These are phyloP conservation scores for Capronia coronata DNA, from an alignment of 2,329 filamentous ascomycete species.

Conservation along the genomic window DNA sequence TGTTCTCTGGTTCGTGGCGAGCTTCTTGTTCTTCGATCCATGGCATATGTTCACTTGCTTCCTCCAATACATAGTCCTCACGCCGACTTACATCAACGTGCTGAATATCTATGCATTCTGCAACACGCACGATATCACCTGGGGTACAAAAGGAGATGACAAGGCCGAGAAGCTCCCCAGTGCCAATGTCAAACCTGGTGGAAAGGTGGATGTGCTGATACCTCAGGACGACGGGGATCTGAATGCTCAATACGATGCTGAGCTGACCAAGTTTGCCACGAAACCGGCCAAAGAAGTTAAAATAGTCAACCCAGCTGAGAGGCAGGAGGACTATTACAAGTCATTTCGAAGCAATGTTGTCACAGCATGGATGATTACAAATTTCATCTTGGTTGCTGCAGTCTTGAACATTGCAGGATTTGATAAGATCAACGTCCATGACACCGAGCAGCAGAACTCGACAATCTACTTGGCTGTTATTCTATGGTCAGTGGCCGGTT, in stretches of 20 bases:
- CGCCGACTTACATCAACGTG: slow-evolving; percentile 95
- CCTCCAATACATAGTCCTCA: slow-evolving; percentile 87
- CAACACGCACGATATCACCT: slow-evolving; percentile 95
- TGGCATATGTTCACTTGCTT: slow-evolving; percentile 99
- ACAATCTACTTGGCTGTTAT: slow-evolving; percentile 82
- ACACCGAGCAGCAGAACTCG: slow-evolving; percentile 46
- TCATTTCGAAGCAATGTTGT: slow-evolving; percentile 91
- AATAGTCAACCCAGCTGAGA: slow-evolving; percentile 54
- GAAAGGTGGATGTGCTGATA: slow-evolving; percentile 83
- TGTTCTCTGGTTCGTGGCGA: slow-evolving; percentile 84
- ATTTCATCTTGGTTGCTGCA: slow-evolving; percentile 78
- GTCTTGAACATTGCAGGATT: slow-evolving; percentile 82
- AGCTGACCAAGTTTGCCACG: slow-evolving; percentile 64
- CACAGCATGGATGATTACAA: slow-evolving; percentile 91
- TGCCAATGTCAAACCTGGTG: slow-evolving; percentile 84
- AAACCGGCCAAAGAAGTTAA: slow-evolving; percentile 66
- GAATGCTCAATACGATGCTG: slow-evolving; percentile 88
- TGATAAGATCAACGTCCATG: slow-evolving; percentile 52
- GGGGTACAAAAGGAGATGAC: slow-evolving; percentile 97
- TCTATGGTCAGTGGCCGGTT: slow-evolving; percentile 77
- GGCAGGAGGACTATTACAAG: slow-evolving; percentile 97
- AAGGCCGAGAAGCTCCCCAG: slow-evolving; percentile 85
- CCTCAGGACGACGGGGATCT: slow-evolving; percentile 88
- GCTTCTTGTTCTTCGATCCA: slow-evolving; percentile 90
- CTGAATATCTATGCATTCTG: slow-evolving; percentile 99